Evolutionary conservation across 2,329 filamentous ascomycete genomes (phyloP).

Genomic region (Emergomyces orientalis): DNA sequence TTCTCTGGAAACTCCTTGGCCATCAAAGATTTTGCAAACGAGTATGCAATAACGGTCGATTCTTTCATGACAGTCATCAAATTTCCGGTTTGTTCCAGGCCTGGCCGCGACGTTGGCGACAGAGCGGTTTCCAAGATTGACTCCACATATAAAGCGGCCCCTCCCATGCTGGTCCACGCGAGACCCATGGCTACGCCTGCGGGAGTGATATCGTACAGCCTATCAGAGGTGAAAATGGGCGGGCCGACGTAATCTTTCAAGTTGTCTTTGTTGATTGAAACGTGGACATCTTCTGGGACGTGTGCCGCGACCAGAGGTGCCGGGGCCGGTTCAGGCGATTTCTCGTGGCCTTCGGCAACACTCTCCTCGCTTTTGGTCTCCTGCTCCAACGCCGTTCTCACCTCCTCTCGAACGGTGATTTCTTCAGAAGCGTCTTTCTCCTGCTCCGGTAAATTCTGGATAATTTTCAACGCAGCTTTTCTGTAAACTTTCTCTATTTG

Average conservation of each 20-base stretch:
- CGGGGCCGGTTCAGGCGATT: slow-evolving; percentile 1
- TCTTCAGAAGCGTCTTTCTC: slow-evolving; percentile 51
- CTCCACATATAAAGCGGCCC: slow-evolving; percentile 92
- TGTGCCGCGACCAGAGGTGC: slow-evolving; percentile 41
- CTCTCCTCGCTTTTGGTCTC: slow-evolving; percentile 25
- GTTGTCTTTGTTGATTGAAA: slow-evolving; percentile 78
- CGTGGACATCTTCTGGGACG: slow-evolving; percentile 84
- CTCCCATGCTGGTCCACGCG: slow-evolving; percentile 95
- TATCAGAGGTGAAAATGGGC: slow-evolving; percentile 88
- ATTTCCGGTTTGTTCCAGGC: slow-evolving; percentile 87
- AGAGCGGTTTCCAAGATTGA: slow-evolving; percentile 84
- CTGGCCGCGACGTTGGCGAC: slow-evolving; percentile 61
- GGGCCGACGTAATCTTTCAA: slow-evolving; percentile 95
- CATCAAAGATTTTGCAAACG: slow-evolving; percentile 84
- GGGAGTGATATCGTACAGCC: slow-evolving; percentile 87
- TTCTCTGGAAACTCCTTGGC: slow-evolving; percentile 79
- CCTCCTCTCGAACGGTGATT: slow-evolving; percentile 73
- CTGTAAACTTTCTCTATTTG: slow-evolving; percentile 99
- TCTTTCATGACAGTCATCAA: slow-evolving; percentile 98
- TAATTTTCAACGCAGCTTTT: slow-evolving; percentile 94
- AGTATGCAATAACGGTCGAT: slow-evolving; percentile 89
- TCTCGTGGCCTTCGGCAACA: slow-evolving; percentile 14
- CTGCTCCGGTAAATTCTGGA: slow-evolving; percentile 44
- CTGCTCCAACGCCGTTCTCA: slow-evolving; percentile 66
- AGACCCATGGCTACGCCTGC: slow-evolving; percentile 95